These are phyloP conservation scores for Umbelopsis sp. DNA, from an alignment of 371 early-diverging fungal species.

Conservation along the genomic window DNA sequence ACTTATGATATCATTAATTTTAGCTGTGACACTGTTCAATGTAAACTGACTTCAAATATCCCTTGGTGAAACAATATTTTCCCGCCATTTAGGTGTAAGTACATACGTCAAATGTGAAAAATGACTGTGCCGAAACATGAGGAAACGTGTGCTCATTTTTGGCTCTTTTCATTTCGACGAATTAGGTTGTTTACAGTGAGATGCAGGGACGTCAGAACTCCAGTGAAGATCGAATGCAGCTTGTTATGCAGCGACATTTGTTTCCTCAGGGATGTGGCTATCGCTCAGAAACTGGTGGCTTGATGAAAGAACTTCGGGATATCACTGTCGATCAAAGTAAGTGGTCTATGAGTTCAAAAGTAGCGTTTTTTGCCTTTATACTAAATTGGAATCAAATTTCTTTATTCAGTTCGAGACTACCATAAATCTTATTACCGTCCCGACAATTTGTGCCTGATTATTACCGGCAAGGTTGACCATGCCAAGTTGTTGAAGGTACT, in stretches of 20 bases:
- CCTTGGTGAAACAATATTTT: background rate
- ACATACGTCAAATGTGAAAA: too few species aligned
- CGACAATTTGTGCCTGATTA: constrained; percentile 68
- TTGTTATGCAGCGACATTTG: constrained; percentile 59
- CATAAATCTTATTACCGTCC: constrained; percentile 71
- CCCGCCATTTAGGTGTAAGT: background rate
- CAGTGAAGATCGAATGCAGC: constrained; percentile 48
- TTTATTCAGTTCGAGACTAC: constrained; percentile 52
- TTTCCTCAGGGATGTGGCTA: constrained; percentile 70
- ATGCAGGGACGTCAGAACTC: constrained; percentile 60
- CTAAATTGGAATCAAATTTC: constrained; percentile 1
- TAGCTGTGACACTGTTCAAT: background rate
- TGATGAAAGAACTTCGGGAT: constrained; percentile 69
- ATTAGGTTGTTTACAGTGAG: constrained; percentile 58
- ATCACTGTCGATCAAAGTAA: constrained; percentile 69
- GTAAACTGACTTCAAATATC: background rate
- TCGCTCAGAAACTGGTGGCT: constrained; percentile 69
- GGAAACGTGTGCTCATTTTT: background rate
- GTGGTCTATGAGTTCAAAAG: background rate
- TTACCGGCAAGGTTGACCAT: constrained; percentile 63
- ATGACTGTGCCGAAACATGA: too few species aligned
- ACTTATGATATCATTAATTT: background rate
- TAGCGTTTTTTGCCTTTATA: background rate
- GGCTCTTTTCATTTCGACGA: background rate
- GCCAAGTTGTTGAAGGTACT: constrained; percentile 53